Evolutionary conservation across 2,329 filamentous ascomycete genomes (phyloP).

Genomic region (Escovopsis sp.): DNA sequence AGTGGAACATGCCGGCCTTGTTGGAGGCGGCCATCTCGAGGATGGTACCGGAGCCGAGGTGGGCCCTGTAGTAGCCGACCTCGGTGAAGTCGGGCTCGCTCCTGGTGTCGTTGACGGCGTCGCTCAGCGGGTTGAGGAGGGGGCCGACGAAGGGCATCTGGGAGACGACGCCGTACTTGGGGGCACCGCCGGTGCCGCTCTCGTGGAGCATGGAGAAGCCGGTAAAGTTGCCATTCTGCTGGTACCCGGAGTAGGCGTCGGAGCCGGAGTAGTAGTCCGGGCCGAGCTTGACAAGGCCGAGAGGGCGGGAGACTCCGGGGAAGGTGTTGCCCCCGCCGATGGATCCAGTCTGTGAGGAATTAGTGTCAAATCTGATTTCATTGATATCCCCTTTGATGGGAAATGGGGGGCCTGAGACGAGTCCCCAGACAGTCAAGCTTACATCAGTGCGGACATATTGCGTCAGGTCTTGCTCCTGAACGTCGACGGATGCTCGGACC

Average conservation of each 20-base stretch:
- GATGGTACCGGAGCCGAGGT: slow-evolving; percentile 36
- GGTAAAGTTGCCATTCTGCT: slow-evolving; percentile 34
- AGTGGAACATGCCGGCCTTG: slow-evolving; percentile 44
- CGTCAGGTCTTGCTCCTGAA: too few species aligned
- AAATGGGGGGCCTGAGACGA: not conserved
- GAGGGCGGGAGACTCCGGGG: slow-evolving; percentile 30
- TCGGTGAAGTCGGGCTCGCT: slow-evolving; percentile 32
- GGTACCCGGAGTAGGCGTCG: slow-evolving; percentile 39
- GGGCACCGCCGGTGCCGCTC: slow-evolving; percentile 51
- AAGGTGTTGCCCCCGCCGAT: slow-evolving; percentile 33
- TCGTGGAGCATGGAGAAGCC: slow-evolving; percentile 52
- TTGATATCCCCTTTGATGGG: too few species aligned
- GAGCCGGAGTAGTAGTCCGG: slow-evolving; percentile 32
- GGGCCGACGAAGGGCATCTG: slow-evolving; percentile 39
- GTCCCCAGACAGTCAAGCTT: slow-evolving; percentile 6
- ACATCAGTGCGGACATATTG: slow-evolving; percentile 21
- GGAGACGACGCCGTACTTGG: slow-evolving; percentile 52
- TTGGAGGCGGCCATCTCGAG: slow-evolving; percentile 41
- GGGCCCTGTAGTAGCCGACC: slow-evolving; percentile 46
- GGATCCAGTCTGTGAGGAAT: slow-evolving; percentile 24
- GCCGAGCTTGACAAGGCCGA: slow-evolving; percentile 34
- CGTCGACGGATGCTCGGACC: not conserved
- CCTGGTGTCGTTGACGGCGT: slow-evolving; percentile 40
- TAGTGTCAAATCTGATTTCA: not conserved
- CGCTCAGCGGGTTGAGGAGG: slow-evolving; percentile 37